Evolutionary conservation across 1,284 basidiomycete genomes (phyloP), one percentile per base, ranked within the genome.

Genomic region (Puccinia polysora): DNA sequence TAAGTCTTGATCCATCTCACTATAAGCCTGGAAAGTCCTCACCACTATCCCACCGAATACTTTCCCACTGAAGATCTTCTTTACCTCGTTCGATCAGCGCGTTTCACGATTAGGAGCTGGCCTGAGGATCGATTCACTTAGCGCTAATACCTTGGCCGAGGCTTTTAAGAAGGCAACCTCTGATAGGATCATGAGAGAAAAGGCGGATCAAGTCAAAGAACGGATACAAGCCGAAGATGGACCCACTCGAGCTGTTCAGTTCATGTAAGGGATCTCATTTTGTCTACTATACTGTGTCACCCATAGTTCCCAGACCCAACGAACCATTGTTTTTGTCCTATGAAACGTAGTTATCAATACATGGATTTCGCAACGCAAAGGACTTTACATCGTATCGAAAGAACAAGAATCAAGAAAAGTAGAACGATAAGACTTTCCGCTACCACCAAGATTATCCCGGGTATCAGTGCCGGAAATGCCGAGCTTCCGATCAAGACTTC

Each of bases 91-190:
- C 8, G n/a, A 55, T 52, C 30, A 73, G 67, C 78, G 78, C 63
- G 76, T 78, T 36, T 78, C 28, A 91, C 97, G 80, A 90, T 89
- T 5, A 84, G 97, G 49, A 92, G 93, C 50, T 87, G 95, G 95
- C 34, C 84, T 87, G 45, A 65, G 73, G 2, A 75, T 78, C 25
- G 86, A 89, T 75, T 91, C 92, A 79, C 83, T 97, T 65, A 92
- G 89, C 15, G 86, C 87, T 3, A 86, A 90, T 12, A 82, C 81
- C 53, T 82, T 98, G 60, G 84, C 88, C 5, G 86, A 88, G 4
- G 95, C 95, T 0, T 82, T 98, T 38, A 78, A 83, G 25, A 81
- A 83, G 52, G 95, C 93, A 3, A 97, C 95, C 3, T 89, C 87
- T 1, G 91, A 97, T 58, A 74, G 76, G 4, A 74, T 78, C 59